phyloP scores from a whole-genome alignment of 768 basidiomycete species.

The Heimioporus sp. region DNA sequence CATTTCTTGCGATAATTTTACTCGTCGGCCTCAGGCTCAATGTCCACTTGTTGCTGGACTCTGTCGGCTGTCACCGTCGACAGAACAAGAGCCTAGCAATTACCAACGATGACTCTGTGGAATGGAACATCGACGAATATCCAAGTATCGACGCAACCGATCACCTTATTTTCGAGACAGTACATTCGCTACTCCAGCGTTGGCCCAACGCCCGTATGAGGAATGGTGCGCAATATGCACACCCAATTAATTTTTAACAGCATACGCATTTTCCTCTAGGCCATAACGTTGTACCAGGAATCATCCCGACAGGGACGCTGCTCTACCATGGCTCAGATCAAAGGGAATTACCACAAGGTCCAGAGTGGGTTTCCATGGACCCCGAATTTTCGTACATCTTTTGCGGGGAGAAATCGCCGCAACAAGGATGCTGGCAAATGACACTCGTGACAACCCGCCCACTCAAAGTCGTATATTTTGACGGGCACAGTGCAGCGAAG shows the following conservation, averaged over 20 bases:
- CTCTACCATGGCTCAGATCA: constrained; percentile 1
- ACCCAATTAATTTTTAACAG: not conserved
- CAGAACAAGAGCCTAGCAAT: too few species aligned
- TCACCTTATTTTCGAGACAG: not conserved
- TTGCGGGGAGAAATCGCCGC: not conserved
- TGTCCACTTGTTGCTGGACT: too few species aligned
- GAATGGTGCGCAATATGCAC: not conserved
- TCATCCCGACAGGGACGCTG: constrained; percentile 3
- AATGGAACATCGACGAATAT: not conserved
- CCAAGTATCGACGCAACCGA: not conserved
- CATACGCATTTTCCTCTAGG: not conserved
- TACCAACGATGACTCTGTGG: not conserved
- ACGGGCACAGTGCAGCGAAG: not conserved
- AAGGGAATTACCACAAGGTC: constrained; percentile 15
- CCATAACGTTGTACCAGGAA: constrained; percentile 4
- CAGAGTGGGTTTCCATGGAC: constrained; percentile 31
- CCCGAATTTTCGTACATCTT: constrained; percentile 36
- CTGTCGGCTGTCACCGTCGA: too few species aligned
- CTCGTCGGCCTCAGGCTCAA: too few species aligned
- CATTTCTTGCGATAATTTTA: too few species aligned
- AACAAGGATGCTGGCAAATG: not conserved
- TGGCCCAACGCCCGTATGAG: constrained; percentile 1
- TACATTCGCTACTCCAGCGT: not conserved
- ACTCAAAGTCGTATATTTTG: not conserved
- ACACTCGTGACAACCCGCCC: not conserved